Evolutionary conservation across 225 moss, liverwort and hornwort genomes (phyloP), one percentile per base, ranked within the genome.

Genomic region (Bryum argenteum): DNA sequence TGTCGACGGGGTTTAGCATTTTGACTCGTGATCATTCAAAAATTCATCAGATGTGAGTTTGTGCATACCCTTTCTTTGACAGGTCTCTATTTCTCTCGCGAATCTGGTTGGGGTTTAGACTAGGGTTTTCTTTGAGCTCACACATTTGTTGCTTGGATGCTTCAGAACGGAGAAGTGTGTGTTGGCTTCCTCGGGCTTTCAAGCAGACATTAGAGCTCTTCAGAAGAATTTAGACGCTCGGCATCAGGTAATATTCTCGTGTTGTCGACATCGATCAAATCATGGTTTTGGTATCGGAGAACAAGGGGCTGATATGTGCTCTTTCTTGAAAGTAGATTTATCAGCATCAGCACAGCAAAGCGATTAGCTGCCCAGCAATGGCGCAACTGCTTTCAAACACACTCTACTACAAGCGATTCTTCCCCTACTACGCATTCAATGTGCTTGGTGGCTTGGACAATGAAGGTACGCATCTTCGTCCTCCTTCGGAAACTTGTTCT

Each of bases 1-100:
- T 93, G 90, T 91, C 93, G 18, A 91, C 88, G 39, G 93, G 93
- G n/a, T 91, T 91, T 71, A 83, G 80, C 71, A 96, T 96, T 61
- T 87, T 93, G 11, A 93, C 93, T 42, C 87, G 90, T 3, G 83
- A 90, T 50, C 79, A 90, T 75, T 96, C 96, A 2, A 96, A 96
- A 78, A 75, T 96, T 59, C 87, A 87, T 78, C 71, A 82, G 56
- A 91, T 96, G 84, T 83, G 71, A 83, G 77, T 61, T 67, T 11
- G 10, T 66, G 54, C 62, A 5, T 65, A 1, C 13, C 39, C 50
- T 70, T 22, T 44, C 42, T 12, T 58, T 23, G 13, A 24, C 54
- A 21, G 41, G 10, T 61, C 23, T 22, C 4, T n/a, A 6, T 15
- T 10, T 42, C 43, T 43, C 40, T 37, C 62, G 6, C 14, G 13